phyloP scores from a whole-genome alignment of 2,329 filamentous ascomycete genomes.

The Penicillium sp. region DNA sequence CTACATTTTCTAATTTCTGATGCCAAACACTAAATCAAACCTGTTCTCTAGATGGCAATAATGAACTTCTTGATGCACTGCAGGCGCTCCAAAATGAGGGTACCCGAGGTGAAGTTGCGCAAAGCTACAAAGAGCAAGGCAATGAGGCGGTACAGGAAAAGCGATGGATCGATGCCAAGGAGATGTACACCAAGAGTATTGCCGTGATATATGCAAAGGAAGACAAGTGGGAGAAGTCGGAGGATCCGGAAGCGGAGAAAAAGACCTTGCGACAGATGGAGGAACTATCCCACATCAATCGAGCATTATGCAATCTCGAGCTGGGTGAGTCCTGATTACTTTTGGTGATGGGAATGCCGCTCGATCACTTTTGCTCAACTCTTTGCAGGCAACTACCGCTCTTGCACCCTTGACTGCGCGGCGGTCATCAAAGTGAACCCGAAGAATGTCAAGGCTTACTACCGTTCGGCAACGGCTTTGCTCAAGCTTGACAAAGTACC shows the following conservation, averaged over 20 bases:
- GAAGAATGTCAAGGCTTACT: conserved; percentile 81
- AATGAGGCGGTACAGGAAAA: conserved; percentile 77
- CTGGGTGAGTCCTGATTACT: conserved; percentile 50
- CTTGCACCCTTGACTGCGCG: conserved; percentile 78
- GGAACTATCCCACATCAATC: conserved; percentile 76
- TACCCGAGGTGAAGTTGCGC: conserved; percentile 72
- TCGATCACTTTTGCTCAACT: conserved; percentile 11
- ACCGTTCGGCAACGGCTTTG: conserved; percentile 73
- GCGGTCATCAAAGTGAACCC: conserved; percentile 72
- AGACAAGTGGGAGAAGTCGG: conserved; percentile 45
- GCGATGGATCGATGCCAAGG: conserved; percentile 74
- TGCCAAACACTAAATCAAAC: not conserved
- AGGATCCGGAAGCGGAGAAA: conserved; percentile 54
- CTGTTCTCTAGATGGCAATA: conserved; percentile 54
- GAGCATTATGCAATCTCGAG: conserved; percentile 83
- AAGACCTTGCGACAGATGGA: conserved; percentile 59
- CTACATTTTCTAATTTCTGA: not conserved
- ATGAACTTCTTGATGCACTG: conserved; percentile 76
- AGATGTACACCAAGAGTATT: conserved; percentile 88
- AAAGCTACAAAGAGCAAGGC: conserved; percentile 83
- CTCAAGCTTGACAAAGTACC: conserved; percentile 69
- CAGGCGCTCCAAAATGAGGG: conserved; percentile 91
- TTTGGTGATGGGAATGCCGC: not conserved
- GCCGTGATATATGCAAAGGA: conserved; percentile 63
- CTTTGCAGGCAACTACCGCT: conserved; percentile 68